Percentiles rank a stretch among this genome's conserved stretches.
phyloP scores from a whole-genome alignment of 2,329 filamentous ascomycete genomes.

The Fusarium odoratissimum region DNA sequence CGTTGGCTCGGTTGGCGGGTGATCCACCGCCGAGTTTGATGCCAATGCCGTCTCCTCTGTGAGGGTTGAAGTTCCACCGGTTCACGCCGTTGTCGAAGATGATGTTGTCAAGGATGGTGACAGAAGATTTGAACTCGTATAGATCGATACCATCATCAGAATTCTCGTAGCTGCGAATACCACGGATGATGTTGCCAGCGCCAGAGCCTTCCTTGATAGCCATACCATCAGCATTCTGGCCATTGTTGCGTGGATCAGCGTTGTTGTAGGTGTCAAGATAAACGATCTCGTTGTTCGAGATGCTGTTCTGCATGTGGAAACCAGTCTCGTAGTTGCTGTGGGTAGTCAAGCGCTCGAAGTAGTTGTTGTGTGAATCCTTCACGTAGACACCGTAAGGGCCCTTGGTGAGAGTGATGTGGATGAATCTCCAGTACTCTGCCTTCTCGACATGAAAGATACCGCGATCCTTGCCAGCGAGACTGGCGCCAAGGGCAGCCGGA shows the following conservation, averaged over 20 bases:
- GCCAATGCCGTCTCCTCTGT: constrained; percentile 58
- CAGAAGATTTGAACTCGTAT: constrained; percentile 50
- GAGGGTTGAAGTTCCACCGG: constrained; percentile 55
- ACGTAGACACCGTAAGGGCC: constrained; percentile 52
- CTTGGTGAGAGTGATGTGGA: constrained; percentile 46
- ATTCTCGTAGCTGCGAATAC: constrained; percentile 60
- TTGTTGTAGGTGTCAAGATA: constrained; percentile 56
- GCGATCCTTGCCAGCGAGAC: constrained; percentile 53
- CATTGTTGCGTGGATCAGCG: constrained; percentile 60
- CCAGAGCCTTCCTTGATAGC: constrained; percentile 59
- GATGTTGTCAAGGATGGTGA: constrained; percentile 54
- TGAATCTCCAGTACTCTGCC: constrained; percentile 58
- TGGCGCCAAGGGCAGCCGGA: constrained; percentile 53
- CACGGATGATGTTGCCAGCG: constrained; percentile 56
- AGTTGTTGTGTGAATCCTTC: constrained; percentile 49
- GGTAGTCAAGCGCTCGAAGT: constrained; percentile 50
- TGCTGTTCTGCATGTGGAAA: constrained; percentile 49
- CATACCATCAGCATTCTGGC: constrained; percentile 61
- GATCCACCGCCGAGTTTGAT: constrained; percentile 56
- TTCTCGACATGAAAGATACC: constrained; percentile 59
- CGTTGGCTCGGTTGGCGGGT: constrained; percentile 46
- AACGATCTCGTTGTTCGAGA: constrained; percentile 52
- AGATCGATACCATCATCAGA: constrained; percentile 57
- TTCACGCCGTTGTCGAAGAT: constrained; percentile 59
- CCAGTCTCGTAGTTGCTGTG: constrained; percentile 53